Evolutionary conservation across 2,329 filamentous ascomycete genomes (phyloP).

Genomic region (Cladosporium sp.): DNA sequence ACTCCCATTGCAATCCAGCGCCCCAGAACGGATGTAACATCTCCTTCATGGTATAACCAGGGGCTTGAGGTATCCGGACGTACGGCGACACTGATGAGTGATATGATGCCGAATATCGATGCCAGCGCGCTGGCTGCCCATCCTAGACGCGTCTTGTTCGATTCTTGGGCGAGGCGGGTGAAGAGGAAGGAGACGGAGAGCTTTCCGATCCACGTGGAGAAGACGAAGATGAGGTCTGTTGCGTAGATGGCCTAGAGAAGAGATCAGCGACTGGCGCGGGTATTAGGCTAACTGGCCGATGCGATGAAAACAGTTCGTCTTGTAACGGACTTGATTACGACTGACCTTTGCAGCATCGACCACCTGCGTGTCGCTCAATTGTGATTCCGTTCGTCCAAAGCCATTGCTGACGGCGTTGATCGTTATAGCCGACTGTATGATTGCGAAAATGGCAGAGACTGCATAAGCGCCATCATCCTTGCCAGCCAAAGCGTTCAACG

Average conservation of each 20-base stretch:
- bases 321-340: neutral
- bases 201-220: slow-evolving; percentile 23
- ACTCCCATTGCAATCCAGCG: slow-evolving; percentile 14
- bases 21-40: neutral
- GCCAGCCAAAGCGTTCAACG: slow-evolving; percentile 12
- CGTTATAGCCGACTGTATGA: slow-evolving; percentile 11
- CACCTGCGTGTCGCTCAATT: neutral
- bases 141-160: slow-evolving; percentile 13
- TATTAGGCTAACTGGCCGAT: neutral
- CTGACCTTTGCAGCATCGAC: slow-evolving; percentile 12
- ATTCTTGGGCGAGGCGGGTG: slow-evolving; percentile 21
- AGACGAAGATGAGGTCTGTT: slow-evolving; percentile 21
- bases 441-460: slow-evolving; percentile 5
- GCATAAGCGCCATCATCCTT: slow-evolving; percentile 16
- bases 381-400: slow-evolving; percentile 8
- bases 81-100: slow-evolving; percentile 11
- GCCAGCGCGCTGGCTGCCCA: neutral
- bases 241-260: slow-evolving; percentile 22
- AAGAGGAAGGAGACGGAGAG: slow-evolving; percentile 23
- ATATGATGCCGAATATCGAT: slow-evolving; percentile 10
- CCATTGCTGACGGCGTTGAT: slow-evolving; percentile 5
- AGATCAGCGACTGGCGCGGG: neutral
- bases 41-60: slow-evolving; percentile 7
- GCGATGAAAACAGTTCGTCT: neutral
- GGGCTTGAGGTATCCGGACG: slow-evolving; percentile 13